phyloP scores from a whole-genome alignment of 257 asterid genomes.

The Marsdenia floribunda region DNA sequence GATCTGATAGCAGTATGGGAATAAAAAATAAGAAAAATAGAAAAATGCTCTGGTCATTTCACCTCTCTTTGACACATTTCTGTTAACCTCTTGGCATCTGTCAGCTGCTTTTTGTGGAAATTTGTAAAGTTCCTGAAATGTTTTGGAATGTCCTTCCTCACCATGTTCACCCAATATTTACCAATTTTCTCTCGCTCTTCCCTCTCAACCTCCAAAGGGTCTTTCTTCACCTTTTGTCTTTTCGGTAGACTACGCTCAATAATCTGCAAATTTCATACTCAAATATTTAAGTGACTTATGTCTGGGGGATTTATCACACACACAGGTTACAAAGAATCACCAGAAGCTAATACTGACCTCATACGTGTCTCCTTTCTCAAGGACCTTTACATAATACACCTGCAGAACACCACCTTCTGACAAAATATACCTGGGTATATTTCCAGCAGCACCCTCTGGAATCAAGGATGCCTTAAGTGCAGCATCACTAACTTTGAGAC shows the following conservation, averaged over 20 bases:
- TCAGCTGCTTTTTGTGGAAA: slow-evolving; percentile 68
- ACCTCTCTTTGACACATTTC: slow-evolving; percentile 99
- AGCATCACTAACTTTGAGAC: slow-evolving; percentile 69
- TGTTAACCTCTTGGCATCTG: slow-evolving; percentile 83
- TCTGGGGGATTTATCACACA: neutral
- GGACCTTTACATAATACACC: slow-evolving; percentile 86
- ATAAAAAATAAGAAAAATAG: neutral
- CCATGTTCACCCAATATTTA: slow-evolving; percentile 82
- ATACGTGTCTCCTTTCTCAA: slow-evolving; percentile 97
- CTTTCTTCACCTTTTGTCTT: slow-evolving; percentile 73
- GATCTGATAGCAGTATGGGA: slow-evolving; percentile 8
- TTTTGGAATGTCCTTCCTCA: slow-evolving; percentile 84
- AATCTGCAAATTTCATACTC: slow-evolving; percentile 55
- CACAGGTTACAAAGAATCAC: neutral
- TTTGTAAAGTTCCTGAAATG: slow-evolving; percentile 71
- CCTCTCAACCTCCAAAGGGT: slow-evolving; percentile 76
- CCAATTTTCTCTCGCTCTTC: slow-evolving; percentile 77
- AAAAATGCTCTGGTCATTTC: slow-evolving; percentile 13
- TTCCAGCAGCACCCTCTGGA: slow-evolving; percentile 98
- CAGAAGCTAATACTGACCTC: slow-evolving; percentile 56
- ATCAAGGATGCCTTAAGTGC: slow-evolving; percentile 66
- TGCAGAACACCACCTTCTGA: slow-evolving; percentile 87
- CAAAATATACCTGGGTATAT: slow-evolving; percentile 69
- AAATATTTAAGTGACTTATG: neutral
- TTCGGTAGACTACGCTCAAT: slow-evolving; percentile 90